Base-by-base conservation (phyloP, 2,329 filamentous ascomycete species). In the Ascosphaera pollenicola region DNA sequence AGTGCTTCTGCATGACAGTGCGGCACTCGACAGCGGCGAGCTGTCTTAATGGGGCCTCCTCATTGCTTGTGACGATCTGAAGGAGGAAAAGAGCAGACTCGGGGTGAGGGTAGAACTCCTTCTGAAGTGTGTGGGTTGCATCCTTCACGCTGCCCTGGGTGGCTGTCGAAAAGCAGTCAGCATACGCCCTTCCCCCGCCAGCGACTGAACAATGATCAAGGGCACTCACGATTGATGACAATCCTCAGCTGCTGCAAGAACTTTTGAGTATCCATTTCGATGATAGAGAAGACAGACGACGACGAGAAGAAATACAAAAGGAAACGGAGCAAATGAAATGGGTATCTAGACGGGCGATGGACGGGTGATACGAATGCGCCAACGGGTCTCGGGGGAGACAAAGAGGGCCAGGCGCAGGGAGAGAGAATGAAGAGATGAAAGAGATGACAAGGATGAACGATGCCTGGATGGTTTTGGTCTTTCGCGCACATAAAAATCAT, bases 101-200 rank as follows among this genome's bases (percentile, higher is more conserved):
- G 31, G 87, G 78, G 49, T 83, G 73, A 51, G 74, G 76, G 66
- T 92, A 95, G 68, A 82, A 95, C 61, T 80, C 81, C 61, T 91
- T 89, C 61, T 92, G 85, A 43, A 95, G 73, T 51, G 84, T 75
- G 42, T 79, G 74, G 15, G 87, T 98, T 45, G 85, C 83, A 48
- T 79, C 74, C 70, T 94, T 91, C 59, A 92, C 76, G 61, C 76
- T 75, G 49, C 81, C 75, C 48, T 84, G 93, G 62, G 92, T 78
- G 55, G 89, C 84, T 92, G 53, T 30, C 50, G 41, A 45, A 49
- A 13, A 30, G 21, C 38, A 11, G 45, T 40, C 39, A 39, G 26
- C 39, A 38, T 21, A 16, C 8, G 3, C 35, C 13, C 19, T n/a
- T 28, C 17, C 36, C n/a, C 37, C 17, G 11, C 26, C 31, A 8